Evolutionary conservation across 2,329 filamentous ascomycete genomes (phyloP).

Genomic region (Beauveria bassiana): DNA sequence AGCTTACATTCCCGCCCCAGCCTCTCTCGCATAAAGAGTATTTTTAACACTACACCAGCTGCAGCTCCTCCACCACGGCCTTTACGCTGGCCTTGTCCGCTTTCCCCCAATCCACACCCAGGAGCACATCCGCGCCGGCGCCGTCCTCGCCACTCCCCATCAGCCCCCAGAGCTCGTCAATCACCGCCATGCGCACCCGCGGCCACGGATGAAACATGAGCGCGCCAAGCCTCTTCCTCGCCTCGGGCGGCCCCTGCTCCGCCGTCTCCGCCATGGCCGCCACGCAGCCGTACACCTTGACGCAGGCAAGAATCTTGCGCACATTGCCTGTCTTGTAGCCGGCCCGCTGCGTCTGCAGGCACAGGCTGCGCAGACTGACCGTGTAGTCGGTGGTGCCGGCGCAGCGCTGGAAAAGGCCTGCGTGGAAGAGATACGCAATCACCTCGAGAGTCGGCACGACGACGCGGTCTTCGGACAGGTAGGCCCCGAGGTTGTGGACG

Average conservation of each 20-base stretch:
- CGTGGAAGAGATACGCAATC: conserved; percentile 68
- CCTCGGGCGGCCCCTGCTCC: conserved; percentile 36
- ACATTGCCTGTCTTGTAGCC: conserved; percentile 80
- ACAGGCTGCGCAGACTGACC: conserved; percentile 45
- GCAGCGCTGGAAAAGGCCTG: conserved; percentile 37
- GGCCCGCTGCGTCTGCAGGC: conserved; percentile 64
- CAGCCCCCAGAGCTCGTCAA: conserved; percentile 52
- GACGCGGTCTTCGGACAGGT: conserved; percentile 58
- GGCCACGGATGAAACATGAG: conserved; percentile 81
- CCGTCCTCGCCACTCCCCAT: conserved; percentile 21
- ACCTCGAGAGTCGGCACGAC: conserved; percentile 71
- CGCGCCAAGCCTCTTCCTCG: conserved; percentile 60
- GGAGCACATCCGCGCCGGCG: conserved; percentile 28
- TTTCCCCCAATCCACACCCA: conserved; percentile 50
- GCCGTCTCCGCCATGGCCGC: conserved; percentile 29
- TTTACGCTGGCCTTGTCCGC: conserved; percentile 42
- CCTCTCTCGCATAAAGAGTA: no score
- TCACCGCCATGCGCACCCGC: conserved; percentile 52
- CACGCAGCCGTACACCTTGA: conserved; percentile 71
- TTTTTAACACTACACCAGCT: conserved; percentile 27
- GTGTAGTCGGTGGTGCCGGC: conserved; percentile 15
- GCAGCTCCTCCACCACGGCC: conserved; percentile 34
- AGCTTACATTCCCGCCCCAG: no score
- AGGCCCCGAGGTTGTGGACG: conserved; percentile 43
- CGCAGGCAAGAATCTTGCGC: conserved; percentile 69